phyloP scores from a whole-genome alignment of 176 grass and related monocot species.

The Oryza meyeriana region DNA sequence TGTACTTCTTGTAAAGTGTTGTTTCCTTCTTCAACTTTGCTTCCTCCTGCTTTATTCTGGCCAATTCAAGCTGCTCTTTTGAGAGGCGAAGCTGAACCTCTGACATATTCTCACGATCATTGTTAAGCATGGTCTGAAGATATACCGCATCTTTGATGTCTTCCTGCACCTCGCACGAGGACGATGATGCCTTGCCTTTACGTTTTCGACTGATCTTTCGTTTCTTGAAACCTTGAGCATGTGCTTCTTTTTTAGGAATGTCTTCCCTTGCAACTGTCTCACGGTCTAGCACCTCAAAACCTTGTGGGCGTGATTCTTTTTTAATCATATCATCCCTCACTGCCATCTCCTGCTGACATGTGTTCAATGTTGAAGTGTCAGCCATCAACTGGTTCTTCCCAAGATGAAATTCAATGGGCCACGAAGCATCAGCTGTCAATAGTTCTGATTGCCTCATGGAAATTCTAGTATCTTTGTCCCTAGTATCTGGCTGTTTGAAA shows the following conservation, averaged over 20 bases:
- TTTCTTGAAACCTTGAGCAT: background rate
- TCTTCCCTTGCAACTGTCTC: background rate
- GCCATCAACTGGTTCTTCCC: background rate
- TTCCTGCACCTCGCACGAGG: conserved; percentile 30
- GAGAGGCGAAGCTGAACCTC: conserved; percentile 41
- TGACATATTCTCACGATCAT: conserved; percentile 36
- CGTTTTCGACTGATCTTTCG: conserved; percentile 16
- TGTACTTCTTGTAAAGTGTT: conserved; percentile 38
- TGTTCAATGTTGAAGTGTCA: background rate
- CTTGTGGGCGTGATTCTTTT: background rate
- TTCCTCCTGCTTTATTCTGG: conserved; percentile 34
- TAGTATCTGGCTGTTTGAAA: background rate
- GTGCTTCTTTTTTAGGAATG: conserved; percentile 6
- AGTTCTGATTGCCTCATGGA: background rate
- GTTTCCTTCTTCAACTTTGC: conserved; percentile 30
- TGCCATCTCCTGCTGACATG: conserved; percentile 3
- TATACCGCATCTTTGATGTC: conserved; percentile 28
- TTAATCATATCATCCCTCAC: background rate
- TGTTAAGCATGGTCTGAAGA: conserved; percentile 40
- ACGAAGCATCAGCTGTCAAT: background rate
- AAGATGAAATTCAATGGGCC: background rate
- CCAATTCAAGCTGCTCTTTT: conserved; percentile 36
- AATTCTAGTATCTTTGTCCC: background rate
- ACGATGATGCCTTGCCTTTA: background rate
- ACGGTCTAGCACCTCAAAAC: background rate